phyloP scores from a whole-genome alignment of 495 filamentous ascomycete genomes.

The Bryoglossum gracile region DNA sequence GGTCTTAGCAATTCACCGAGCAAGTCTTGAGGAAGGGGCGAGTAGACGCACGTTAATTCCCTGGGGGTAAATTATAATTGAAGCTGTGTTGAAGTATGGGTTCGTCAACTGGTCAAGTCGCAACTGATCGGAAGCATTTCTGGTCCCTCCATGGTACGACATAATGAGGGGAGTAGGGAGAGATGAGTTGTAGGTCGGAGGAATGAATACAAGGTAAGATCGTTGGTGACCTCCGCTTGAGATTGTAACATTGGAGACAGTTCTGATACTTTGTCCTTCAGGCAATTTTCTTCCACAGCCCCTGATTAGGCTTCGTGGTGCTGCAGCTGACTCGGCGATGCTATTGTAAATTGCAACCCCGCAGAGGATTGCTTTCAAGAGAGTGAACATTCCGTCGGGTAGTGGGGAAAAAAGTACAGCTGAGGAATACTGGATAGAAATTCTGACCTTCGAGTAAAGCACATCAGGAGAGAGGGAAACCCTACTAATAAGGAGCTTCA shows the following conservation, averaged over 20 bases:
- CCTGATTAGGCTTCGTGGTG: background rate
- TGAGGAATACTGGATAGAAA: too few relatives aligned
- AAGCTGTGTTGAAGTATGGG: conserved; percentile 35
- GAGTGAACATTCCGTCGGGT: background rate
- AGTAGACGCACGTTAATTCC: conserved; percentile 34
- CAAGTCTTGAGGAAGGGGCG: background rate
- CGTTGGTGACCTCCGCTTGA: conserved; percentile 19
- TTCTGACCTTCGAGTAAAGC: too few relatives aligned
- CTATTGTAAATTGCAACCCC: background rate
- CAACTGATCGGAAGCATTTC: conserved; percentile 31
- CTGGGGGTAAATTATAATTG: conserved; percentile 44
- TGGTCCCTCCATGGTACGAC: conserved; percentile 37
- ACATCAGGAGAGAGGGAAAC: background rate
- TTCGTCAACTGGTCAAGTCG: conserved; percentile 37
- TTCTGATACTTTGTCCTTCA: background rate
- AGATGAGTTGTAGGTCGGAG: conserved; percentile 31
- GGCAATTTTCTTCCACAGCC: conserved; percentile 16
- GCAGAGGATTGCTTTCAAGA: background rate
- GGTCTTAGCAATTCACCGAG: background rate
- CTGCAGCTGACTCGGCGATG: background rate
- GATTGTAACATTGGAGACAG: conserved; percentile 9
- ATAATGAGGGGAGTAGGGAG: conserved; percentile 37
- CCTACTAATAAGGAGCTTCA: background rate
- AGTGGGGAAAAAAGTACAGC: too few relatives aligned
- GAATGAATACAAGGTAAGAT: conserved; percentile 33